Evolutionary conservation across 1,284 basidiomycete species (phyloP).

Genomic region (Rhodotorula glutinis): DNA sequence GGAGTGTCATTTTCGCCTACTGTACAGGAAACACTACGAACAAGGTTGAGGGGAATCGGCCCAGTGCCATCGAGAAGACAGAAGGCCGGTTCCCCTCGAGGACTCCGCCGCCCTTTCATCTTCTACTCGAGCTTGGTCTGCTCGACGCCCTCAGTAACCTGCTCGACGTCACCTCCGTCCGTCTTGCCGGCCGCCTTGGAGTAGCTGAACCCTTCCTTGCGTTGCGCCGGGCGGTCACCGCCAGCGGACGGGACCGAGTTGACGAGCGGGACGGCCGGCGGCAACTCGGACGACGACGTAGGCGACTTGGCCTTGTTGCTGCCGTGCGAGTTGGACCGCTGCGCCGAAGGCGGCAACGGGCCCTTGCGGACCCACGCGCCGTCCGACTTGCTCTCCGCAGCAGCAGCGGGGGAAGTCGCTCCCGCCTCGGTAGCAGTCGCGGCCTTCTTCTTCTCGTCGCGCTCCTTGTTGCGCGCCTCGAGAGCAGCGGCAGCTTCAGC

Average conservation of each 20-base stretch:
- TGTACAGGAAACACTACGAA: too few species aligned
- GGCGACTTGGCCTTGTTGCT: neutral
- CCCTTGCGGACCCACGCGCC: constrained; percentile 25
- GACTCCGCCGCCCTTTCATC: too few species aligned
- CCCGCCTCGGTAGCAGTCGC: neutral
- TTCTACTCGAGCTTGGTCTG: constrained; percentile 2
- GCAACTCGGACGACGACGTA: neutral
- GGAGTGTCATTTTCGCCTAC: too few species aligned
- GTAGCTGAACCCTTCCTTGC: constrained; percentile 16
- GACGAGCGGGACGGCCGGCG: constrained; percentile 11
- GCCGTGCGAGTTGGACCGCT: neutral
- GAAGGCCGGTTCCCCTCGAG: too few species aligned
- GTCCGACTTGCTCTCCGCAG: constrained; percentile 7
- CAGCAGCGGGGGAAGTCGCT: too few species aligned
- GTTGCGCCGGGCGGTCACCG: neutral
- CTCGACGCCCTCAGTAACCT: constrained; percentile 4
- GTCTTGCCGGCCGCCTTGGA: constrained; percentile 8
- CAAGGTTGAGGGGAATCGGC: too few species aligned
- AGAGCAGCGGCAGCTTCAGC: neutral
- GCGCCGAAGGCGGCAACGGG: constrained; percentile 15
- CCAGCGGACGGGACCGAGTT: neutral
- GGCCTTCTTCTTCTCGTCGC: constrained; percentile 4
- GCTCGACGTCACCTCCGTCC: constrained; percentile 5
- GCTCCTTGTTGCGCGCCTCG: constrained; percentile 4
- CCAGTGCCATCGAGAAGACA: too few species aligned